Evolutionary conservation across 805 yeast species (phyloP).

Genomic region (Spencermartinsiella europaea): DNA sequence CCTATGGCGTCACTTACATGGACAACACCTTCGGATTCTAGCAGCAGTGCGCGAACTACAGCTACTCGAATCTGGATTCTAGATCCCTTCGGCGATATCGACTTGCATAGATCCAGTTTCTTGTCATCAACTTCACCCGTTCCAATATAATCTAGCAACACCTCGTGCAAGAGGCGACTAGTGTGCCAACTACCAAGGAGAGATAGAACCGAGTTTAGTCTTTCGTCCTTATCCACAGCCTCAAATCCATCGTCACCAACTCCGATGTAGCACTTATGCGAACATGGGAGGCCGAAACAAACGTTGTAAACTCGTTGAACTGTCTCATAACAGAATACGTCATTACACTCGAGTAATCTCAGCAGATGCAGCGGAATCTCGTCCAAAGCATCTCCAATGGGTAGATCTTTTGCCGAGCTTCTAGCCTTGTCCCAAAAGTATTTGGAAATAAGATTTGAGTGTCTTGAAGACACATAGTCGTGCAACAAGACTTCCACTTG

Average conservation of each 20-base stretch:
- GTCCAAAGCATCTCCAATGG: neutral
- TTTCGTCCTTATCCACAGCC: constrained; percentile 21
- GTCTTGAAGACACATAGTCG: constrained; percentile 7
- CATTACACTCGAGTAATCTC: constrained; percentile 17
- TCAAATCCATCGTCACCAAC: constrained; percentile 2
- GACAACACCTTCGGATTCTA: constrained; percentile 21
- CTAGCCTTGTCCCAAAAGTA: constrained; percentile 27
- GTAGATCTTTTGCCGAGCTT: constrained; percentile 12
- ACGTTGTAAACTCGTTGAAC: constrained; percentile 20
- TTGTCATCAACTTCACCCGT: constrained; percentile 8
- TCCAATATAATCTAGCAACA: constrained; percentile 19
- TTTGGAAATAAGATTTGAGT: constrained; percentile 11
- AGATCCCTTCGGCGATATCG: constrained; percentile 28
- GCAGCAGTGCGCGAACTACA: constrained; percentile 26
- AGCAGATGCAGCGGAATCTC: constrained; percentile 3
- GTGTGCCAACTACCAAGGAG: constrained; percentile 29
- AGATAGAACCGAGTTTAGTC: constrained; percentile 26
- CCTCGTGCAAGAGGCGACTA: constrained; percentile 21
- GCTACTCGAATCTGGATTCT: constrained; percentile 26
- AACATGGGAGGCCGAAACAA: constrained; percentile 13
- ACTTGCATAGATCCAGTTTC: constrained; percentile 18
- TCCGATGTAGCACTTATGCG: constrained; percentile 20
- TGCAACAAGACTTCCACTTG: constrained; percentile 27
- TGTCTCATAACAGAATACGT: constrained; percentile 25
- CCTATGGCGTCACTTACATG: constrained; percentile 22